Conservation (phyloP, 306 rosid genomes). For the Glycine soja region DNA sequence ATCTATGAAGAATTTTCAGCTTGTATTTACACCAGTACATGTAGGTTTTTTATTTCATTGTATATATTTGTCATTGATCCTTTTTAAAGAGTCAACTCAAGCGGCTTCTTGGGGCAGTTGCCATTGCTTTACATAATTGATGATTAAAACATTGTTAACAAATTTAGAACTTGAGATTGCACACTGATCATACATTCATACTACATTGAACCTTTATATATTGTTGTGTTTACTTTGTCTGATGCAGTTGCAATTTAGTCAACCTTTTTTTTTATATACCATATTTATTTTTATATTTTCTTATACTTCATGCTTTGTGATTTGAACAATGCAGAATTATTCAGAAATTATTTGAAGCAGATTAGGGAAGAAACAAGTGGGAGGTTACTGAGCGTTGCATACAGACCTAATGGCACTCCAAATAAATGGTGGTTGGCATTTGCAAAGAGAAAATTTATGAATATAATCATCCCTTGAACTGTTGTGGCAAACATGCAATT, state of each 20-base stretch:
- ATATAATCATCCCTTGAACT: constrained; percentile 74
- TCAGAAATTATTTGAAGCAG: constrained; percentile 93
- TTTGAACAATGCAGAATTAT: constrained; percentile 71
- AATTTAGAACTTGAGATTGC: constrained; percentile 9
- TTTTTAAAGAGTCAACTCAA: not conserved
- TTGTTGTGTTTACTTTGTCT: not conserved
- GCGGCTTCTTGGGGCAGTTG: not conserved
- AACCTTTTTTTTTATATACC: not conserved
- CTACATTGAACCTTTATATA: constrained; percentile 15
- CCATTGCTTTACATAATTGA: constrained; percentile 5
- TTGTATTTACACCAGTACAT: not conserved
- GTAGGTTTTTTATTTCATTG: not conserved
- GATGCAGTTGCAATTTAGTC: constrained; percentile 28
- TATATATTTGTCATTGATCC: not conserved
- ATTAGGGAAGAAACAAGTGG: constrained; percentile 99
- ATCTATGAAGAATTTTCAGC: constrained; percentile 18
- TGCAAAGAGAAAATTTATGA: constrained; percentile 97
- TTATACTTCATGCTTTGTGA: constrained; percentile 25
- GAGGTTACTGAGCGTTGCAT: constrained; percentile 92
- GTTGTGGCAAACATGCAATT: constrained; percentile 41
- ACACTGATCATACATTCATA: no score
- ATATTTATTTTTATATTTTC: not conserved
- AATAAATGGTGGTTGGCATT: constrained; percentile 99
- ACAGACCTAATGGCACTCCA: constrained; percentile 94
- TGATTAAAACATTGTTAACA: constrained; percentile 6